Percentiles rank a stretch among this genome's conserved stretches.
Evolutionary conservation across 2,329 filamentous ascomycete genomes (phyloP).

Genomic region (Podosphaera xanthii): DNA sequence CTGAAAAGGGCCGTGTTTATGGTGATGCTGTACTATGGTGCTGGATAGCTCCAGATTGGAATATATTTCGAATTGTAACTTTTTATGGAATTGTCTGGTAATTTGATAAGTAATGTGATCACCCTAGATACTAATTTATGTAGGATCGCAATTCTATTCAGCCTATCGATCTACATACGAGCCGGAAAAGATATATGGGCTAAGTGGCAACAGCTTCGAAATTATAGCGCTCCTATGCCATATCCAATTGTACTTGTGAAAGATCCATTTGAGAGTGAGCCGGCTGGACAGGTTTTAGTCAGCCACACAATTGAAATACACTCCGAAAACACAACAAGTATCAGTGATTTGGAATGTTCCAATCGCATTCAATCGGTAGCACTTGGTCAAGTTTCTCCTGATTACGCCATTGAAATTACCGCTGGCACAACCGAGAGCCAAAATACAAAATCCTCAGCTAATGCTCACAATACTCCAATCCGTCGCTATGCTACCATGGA

Average conservation of each 20-base stretch:
- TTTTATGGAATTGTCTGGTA: constrained; percentile 58
- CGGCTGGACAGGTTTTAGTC: constrained; percentile 28
- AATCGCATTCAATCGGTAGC: neutral
- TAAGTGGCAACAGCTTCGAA: constrained; percentile 37
- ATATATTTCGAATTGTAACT: constrained; percentile 46
- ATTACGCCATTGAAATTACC: constrained; percentile 2
- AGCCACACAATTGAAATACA: constrained; percentile 15
- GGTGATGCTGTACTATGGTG: constrained; percentile 63
- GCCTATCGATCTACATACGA: constrained; percentile 40
- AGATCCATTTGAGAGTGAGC: constrained; percentile 20
- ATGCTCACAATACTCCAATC: constrained; percentile 3
- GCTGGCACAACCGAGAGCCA: neutral
- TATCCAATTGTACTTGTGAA: constrained; percentile 18
- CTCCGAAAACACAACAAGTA: neutral
- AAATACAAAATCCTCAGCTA: neutral
- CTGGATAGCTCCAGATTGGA: constrained; percentile 46
- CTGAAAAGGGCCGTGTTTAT: constrained; percentile 36
- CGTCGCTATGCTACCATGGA: constrained; percentile 5
- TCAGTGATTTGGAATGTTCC: neutral
- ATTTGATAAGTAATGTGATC: constrained; percentile 6
- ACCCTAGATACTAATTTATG: neutral
- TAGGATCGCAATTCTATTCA: constrained; percentile 37
- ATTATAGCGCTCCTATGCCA: constrained; percentile 24
- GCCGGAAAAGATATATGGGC: constrained; percentile 45
- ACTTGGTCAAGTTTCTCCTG: neutral